A percentile compares a stretch with the other conserved stretches of the same genome.
phyloP scores from a whole-genome alignment of 768 basidiomycete genomes.

The Lyophyllum atratum region DNA sequence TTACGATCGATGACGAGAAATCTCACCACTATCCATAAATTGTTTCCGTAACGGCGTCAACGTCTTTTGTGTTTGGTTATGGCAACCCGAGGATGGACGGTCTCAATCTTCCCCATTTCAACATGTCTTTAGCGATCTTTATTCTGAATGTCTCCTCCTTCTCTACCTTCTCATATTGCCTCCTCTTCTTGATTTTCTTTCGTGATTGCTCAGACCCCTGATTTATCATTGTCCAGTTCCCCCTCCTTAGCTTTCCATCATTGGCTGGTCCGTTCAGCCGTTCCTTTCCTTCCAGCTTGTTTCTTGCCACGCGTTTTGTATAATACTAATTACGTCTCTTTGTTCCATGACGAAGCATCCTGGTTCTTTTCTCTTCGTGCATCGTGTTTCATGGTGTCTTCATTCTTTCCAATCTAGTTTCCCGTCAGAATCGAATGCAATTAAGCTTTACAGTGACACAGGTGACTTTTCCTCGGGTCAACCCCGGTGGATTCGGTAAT shows the following conservation, averaged over 20 bases:
- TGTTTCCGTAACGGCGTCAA: constrained; percentile 8
- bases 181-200: constrained; percentile 1
- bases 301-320: constrained; percentile 8
- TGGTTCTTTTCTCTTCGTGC: neutral
- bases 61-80: constrained; percentile 14
- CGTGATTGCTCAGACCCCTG: neutral
- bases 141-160: constrained; percentile 10
- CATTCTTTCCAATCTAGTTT: neutral
- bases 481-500: neutral
- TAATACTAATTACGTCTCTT: constrained; percentile 3
- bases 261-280: neutral
- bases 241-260: constrained; percentile 1
- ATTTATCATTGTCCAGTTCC: constrained; percentile 8
- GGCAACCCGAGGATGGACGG: constrained; percentile 23
- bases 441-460: neutral
- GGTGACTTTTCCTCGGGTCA: neutral
- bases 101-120: constrained; percentile 5
- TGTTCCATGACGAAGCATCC: neutral
- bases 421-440: neutral
- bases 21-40: constrained; percentile 21
- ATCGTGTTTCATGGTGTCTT: neutral
- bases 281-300: constrained; percentile 4
- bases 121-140: constrained; percentile 13
- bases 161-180: neutral
- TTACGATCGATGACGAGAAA: constrained; percentile 20